Conservation (phyloP, 768 basidiomycete genomes). For the Boletus barrowsii region DNA sequence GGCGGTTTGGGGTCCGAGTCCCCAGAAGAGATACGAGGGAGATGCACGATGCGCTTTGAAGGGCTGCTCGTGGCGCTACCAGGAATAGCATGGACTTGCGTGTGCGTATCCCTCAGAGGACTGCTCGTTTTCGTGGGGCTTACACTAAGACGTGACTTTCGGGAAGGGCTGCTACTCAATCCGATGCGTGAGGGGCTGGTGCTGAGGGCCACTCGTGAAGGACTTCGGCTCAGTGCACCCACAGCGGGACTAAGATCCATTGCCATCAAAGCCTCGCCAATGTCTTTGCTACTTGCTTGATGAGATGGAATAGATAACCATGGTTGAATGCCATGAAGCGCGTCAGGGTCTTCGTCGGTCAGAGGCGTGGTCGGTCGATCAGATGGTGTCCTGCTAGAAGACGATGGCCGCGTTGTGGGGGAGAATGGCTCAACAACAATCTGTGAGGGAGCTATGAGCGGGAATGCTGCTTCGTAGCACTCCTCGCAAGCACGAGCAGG, state of each 20-base stretch:
- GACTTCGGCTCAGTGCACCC: conserved; percentile 21
- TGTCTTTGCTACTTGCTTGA: conserved; percentile 14
- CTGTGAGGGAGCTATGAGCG: conserved; percentile 32
- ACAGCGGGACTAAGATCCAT: conserved; percentile 28
- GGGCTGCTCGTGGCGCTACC: conserved; percentile 22
- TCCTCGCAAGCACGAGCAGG: conserved; percentile 80
- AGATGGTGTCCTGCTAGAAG: conserved; percentile 8
- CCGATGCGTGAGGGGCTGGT: conserved; percentile 21
- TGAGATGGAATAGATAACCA: conserved; percentile 31
- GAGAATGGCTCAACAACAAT: conserved; percentile 4
- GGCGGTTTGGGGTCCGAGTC: conserved; percentile 7
- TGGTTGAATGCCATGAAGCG: conserved; percentile 21
- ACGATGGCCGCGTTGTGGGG: conserved; percentile 3
- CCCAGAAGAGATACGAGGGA: conserved; percentile 21
- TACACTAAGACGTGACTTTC: conserved; percentile 22
- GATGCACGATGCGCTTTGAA: conserved; percentile 16
- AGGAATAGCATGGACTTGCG: conserved; percentile 2
- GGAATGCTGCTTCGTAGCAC: conserved; percentile 87
- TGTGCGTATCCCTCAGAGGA: conserved; percentile 15
- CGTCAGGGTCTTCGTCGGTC: conserved; percentile 7
- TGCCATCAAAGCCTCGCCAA: conserved; percentile 38
- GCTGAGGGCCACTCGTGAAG: conserved; percentile 19
- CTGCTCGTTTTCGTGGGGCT: conserved; percentile 22
- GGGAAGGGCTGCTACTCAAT: conserved; percentile 19
- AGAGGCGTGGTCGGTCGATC: conserved; percentile 22